phyloP scores from a whole-genome alignment of 768 basidiomycete species.

The Lactarius tabidus region DNA sequence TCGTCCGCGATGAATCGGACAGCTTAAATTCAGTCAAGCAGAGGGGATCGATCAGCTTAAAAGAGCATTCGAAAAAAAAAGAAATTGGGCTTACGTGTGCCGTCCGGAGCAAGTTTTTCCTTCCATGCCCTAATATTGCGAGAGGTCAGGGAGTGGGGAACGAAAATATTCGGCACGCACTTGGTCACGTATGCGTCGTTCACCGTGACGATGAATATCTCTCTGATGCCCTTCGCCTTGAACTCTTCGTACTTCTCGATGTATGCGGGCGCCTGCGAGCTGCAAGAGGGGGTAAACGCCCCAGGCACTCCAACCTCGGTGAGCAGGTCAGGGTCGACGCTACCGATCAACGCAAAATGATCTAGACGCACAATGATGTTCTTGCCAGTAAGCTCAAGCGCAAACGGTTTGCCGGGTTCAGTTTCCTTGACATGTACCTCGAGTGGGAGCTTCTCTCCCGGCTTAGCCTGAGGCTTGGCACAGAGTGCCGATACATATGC shows the following conservation, averaged over 20 bases:
- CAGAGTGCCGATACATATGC: conserved; percentile 17
- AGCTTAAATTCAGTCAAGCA: conserved; percentile 23
- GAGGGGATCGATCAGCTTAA: neutral
- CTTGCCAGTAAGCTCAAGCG: conserved; percentile 16
- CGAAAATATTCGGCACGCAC: conserved; percentile 3
- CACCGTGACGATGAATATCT: conserved; percentile 67
- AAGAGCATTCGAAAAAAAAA: neutral
- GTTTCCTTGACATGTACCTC: conserved; percentile 20
- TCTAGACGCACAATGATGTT: conserved; percentile 21
- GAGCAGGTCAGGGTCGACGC: neutral
- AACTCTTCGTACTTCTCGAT: conserved; percentile 63
- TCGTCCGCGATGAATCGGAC: conserved; percentile 51
- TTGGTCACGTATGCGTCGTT: conserved; percentile 72
- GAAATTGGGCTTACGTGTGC: conserved; percentile 41
- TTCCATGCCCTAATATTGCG: conserved; percentile 53
- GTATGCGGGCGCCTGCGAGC: conserved; percentile 37
- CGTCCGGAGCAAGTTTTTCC: conserved; percentile 50
- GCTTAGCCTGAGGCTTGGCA: conserved; percentile 12
- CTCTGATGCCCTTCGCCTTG: conserved; percentile 70
- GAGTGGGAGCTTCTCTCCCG: conserved; percentile 24
- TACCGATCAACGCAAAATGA: neutral
- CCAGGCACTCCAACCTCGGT: conserved; percentile 24
- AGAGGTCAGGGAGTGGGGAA: neutral
- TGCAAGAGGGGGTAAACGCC: conserved; percentile 25
- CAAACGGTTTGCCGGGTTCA: conserved; percentile 10